Evolutionary conservation across 108 stramenopile genomes (phyloP), one percentile per base, ranked within the genome.

Genomic region (Nitzschia sp.): DNA sequence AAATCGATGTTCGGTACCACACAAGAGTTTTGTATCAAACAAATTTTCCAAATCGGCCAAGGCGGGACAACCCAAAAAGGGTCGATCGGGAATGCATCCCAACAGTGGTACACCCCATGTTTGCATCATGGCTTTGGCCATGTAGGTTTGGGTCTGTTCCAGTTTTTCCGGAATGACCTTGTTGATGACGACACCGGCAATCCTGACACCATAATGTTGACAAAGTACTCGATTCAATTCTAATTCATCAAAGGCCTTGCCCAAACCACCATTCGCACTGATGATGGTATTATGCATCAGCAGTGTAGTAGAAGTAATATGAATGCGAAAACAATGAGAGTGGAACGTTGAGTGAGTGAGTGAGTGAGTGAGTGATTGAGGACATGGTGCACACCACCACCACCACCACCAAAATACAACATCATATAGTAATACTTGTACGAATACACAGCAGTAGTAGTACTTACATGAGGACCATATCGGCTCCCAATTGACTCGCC

Each of bases 101-200:
- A 98, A 60, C n/a, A 98, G 67, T 15, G 96, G 96, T n/a, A 96
- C 77, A 19, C 86, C 90, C 96, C 96, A 96, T 19, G 83, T 69
- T 29, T 87, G 54, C 64, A 80, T 76, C 58, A 96, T 67, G 23
- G 90, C 90, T 63, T 85, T 83, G 2, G 38, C 48, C 82, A 93
- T 84, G 77, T 91, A 94, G 35, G 88, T 68, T 58, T 87, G 89
- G 5, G 92, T 93, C 75, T 94, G 92, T 45, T 95, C 94, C 36
- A 87, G 85, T 71, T 95, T 95, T 53, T 92, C 92, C 5, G 81
- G 91, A n/a, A 83, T 66, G n/a, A 96, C 97, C 72, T 98, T 97
- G 78, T 98, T 98, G 60, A 98, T 83, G 27, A 98, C 79, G 6
- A 98, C 96, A 23, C 96, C 98, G 2, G 91, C 86, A 44, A 98